Evolutionary conservation across 2,329 filamentous ascomycete species (phyloP).

Genomic region (Pseudocercospora eumusae): DNA sequence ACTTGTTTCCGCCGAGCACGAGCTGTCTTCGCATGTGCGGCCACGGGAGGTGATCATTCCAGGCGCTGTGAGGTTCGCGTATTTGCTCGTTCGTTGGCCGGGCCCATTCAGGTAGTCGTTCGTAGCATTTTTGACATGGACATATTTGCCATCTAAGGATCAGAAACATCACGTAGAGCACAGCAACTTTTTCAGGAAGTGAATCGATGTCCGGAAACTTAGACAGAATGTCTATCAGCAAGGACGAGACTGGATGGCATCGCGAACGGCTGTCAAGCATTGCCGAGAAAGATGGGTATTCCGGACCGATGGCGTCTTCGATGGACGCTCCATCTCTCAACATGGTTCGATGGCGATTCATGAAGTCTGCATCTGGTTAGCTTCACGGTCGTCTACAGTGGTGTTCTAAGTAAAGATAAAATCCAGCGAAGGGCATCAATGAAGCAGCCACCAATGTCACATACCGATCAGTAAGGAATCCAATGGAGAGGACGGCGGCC

Average conservation of each 20-base stretch:
- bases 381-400: not conserved
- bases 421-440: not conserved
- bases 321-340: slow-evolving; percentile 65
- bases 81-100: slow-evolving; percentile 68
- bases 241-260: slow-evolving; percentile 72
- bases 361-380: slow-evolving; percentile 58
- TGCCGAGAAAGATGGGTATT: slow-evolving; percentile 77
- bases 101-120: slow-evolving; percentile 72
- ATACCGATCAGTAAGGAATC: slow-evolving; percentile 68
- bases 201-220: slow-evolving; percentile 78
- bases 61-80: slow-evolving; percentile 69
- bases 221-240: slow-evolving; percentile 80
- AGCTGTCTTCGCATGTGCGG: slow-evolving; percentile 72
- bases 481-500: slow-evolving; percentile 70
- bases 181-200: slow-evolving; percentile 80
- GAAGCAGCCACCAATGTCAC: not conserved
- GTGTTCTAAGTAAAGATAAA: not conserved
- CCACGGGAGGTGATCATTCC: slow-evolving; percentile 82
- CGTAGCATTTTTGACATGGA: slow-evolving; percentile 76
- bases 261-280: slow-evolving; percentile 65
- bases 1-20: slow-evolving; percentile 42
- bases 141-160: slow-evolving; percentile 80
- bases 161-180: slow-evolving; percentile 84
- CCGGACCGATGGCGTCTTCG: slow-evolving; percentile 70
- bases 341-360: slow-evolving; percentile 67